Conservation (phyloP, 1,284 basidiomycete genomes). For the Marasmius oreades region DNA sequence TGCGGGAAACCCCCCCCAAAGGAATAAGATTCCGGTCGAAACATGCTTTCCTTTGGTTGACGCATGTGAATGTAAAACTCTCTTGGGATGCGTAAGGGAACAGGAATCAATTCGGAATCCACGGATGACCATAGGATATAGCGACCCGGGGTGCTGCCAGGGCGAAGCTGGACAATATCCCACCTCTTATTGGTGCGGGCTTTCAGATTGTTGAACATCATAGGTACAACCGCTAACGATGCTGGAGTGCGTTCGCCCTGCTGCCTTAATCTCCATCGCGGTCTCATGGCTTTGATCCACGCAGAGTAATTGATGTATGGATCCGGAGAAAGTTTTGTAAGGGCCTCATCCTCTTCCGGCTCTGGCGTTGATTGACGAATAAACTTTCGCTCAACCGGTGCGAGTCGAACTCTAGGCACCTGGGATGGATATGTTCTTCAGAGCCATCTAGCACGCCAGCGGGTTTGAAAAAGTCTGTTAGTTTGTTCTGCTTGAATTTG, state of each 20-base stretch:
- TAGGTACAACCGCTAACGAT: slow-evolving; percentile 51
- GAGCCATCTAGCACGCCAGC: slow-evolving; percentile 33
- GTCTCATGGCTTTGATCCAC: slow-evolving; percentile 81
- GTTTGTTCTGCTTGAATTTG: slow-evolving; percentile 97
- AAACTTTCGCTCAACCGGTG: slow-evolving; percentile 52
- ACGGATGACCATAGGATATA: slow-evolving; percentile 90
- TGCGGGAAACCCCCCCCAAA: slow-evolving; percentile 74
- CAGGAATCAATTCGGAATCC: slow-evolving; percentile 74
- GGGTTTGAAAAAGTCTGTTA: slow-evolving; percentile 90
- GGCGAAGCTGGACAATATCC: slow-evolving; percentile 92
- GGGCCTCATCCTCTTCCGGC: slow-evolving; percentile 29
- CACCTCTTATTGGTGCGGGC: slow-evolving; percentile 73
- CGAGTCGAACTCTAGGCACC: slow-evolving; percentile 41
- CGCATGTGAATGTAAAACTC: slow-evolving; percentile 94
- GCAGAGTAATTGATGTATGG: slow-evolving; percentile 66
- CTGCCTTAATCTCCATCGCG: slow-evolving; percentile 72
- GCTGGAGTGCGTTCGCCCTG: slow-evolving; percentile 40
- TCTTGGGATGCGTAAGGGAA: slow-evolving; percentile 84
- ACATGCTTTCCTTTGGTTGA: slow-evolving; percentile 58
- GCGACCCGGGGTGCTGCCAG: slow-evolving; percentile 75
- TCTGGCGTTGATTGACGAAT: slow-evolving; percentile 40
- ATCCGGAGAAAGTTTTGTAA: slow-evolving; percentile 48
- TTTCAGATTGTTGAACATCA: slow-evolving; percentile 77
- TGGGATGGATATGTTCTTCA: slow-evolving; percentile 23
- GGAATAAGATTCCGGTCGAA: slow-evolving; percentile 68